Evolutionary conservation across 805 yeast genomes (phyloP), one percentile per base, ranked within the genome.

Genomic region (Pichia insulana): DNA sequence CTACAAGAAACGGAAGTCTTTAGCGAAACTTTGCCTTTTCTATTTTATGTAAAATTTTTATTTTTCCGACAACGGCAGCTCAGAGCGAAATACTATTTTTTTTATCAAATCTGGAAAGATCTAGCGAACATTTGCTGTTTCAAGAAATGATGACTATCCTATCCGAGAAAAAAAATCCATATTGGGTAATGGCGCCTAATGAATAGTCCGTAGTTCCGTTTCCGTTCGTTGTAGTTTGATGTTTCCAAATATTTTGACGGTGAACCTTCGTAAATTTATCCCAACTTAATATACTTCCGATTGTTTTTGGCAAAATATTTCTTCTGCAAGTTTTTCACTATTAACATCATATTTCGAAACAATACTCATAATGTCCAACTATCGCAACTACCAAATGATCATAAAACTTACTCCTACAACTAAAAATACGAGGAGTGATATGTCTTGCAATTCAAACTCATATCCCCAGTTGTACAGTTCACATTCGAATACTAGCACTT

Each of bases 351-450:
- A 34, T 12, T 13, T 13, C 25, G 8, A 34, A 12, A 11, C 5
- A 8, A 32, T 17, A 6, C 7, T 30, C 12, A 38, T n/a, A n/a
- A 56, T 58, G 63, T 38, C 58, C 4, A 57, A 52, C 39, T 61
- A 61, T 47, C 54, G 65, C 45, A 60, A 56, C 39, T 61, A 61
- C 43, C 65, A 61, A 44, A 46, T 51, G 39, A 58, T 61, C 32
- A 57, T 61, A 27, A 59, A 50, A 39, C 50, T 58, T 20, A 31
- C 47, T 11, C 30, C 38, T 12, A 17, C 12, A 9, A 15, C 37
- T 4, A 28, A 17, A 30, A 34, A 28, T 19, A 9, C 33, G 2
- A 32, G 27, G 15, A 15, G 19, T 12, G 32, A 34, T 7, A 27
- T 35, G 39, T 32, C 34, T 10, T 18, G 15, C 20, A 17, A 15